phyloP scores from a whole-genome alignment of 2,329 filamentous ascomycete genomes.

The Fusarium stilboides region DNA sequence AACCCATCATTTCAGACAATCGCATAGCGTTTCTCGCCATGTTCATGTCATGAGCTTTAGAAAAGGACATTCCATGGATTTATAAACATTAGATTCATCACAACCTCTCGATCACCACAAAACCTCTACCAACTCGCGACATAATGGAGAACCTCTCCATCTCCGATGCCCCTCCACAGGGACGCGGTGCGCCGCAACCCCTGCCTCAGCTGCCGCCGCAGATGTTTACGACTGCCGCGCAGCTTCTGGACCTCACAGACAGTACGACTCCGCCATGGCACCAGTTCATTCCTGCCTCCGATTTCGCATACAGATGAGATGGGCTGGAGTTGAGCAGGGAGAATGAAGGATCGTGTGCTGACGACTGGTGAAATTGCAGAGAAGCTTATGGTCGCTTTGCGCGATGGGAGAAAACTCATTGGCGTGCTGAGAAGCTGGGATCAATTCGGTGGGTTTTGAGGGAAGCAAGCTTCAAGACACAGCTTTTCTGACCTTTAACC shows the following conservation, averaged over 20 bases:
- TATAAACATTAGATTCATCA: conserved; percentile 28
- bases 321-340: conserved; percentile 12
- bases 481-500: conserved; percentile 34
- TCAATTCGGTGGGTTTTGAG: conserved; percentile 83
- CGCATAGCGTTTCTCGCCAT: conserved; percentile 38
- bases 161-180: conserved; percentile 63
- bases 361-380: conserved; percentile 69
- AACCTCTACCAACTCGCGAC: conserved; percentile 41
- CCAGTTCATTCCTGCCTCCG: conserved; percentile 23
- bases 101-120: conserved; percentile 15
- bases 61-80: conserved; percentile 42
- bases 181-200: conserved; percentile 61
- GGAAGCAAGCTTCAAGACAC: neutral
- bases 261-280: conserved; percentile 73
- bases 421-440: conserved; percentile 97
- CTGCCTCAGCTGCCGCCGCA: conserved; percentile 84
- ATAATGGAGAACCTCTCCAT: conserved; percentile 70
- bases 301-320: conserved; percentile 11
- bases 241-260: conserved; percentile 95
- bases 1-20: conserved; percentile 33
- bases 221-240: conserved; percentile 98
- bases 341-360: conserved; percentile 46
- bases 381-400: conserved; percentile 91
- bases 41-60: conserved; percentile 45
- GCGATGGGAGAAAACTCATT: conserved; percentile 94